These are phyloP conservation scores for Colletotrichum sp. DNA, from an alignment of 2,329 filamentous ascomycete species.

Conservation along the genomic window DNA sequence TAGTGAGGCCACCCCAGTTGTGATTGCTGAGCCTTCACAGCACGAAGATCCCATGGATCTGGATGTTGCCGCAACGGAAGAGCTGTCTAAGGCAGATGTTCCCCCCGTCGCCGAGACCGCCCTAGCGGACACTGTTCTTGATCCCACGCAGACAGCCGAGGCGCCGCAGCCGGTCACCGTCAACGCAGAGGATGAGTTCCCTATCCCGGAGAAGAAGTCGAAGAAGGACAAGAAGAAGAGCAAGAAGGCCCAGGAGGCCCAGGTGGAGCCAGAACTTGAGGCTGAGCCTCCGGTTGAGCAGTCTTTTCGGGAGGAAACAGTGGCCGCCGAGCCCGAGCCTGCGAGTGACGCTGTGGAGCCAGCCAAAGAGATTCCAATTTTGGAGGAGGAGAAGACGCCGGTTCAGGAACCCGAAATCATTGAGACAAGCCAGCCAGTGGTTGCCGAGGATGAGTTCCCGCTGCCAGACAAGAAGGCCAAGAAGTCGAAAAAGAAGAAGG, in stretches of 20 bases:
- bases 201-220: background rate
- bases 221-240: slow-evolving; percentile 4
- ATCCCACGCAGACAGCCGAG: background rate
- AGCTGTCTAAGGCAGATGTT: background rate
- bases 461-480: background rate
- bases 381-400: background rate
- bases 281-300: background rate
- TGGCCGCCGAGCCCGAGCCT: background rate
- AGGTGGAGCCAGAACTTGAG: background rate
- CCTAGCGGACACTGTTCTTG: background rate
- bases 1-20: background rate
- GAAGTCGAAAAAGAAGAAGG: slow-evolving; percentile 7
- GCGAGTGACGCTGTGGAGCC: background rate
- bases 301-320: background rate
- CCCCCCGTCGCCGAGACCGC: background rate
- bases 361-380: background rate
- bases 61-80: background rate
- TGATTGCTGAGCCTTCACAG: background rate
- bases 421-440: background rate
- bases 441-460: background rate
- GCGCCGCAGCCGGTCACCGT: background rate
- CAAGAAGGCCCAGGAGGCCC: slow-evolving; percentile 1
- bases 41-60: background rate
- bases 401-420: background rate
- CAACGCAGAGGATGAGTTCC: background rate